Conservation (phyloP, 1,284 basidiomycete genomes). For the Malassezia sp. region DNA sequence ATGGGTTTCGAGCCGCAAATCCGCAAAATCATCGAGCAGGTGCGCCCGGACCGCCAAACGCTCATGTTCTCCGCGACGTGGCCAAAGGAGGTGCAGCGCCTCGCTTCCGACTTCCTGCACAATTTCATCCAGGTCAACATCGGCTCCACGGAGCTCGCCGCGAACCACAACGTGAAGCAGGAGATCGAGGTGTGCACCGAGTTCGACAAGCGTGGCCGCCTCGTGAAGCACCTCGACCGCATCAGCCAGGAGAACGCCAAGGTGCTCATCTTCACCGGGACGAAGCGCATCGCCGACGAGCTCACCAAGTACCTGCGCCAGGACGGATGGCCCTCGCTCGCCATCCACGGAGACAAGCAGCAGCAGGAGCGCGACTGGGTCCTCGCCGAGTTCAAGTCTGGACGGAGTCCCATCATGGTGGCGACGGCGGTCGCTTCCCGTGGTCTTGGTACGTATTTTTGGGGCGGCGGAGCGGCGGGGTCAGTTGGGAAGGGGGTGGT, state of each 20-base stretch:
- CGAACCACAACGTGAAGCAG: slow-evolving; percentile 94
- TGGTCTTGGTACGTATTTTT: slow-evolving; percentile 83
- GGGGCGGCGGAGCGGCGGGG: neutral
- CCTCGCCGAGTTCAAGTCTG: slow-evolving; percentile 91
- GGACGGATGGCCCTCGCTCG: slow-evolving; percentile 88
- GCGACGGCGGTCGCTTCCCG: slow-evolving; percentile 76
- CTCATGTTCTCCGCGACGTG: slow-evolving; percentile 87
- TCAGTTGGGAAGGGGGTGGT: too few relatives aligned
- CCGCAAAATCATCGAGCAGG: slow-evolving; percentile 91
- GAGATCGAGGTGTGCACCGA: slow-evolving; percentile 93
- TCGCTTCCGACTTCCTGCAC: slow-evolving; percentile 87
- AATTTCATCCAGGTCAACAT: slow-evolving; percentile 99
- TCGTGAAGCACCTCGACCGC: slow-evolving; percentile 93
- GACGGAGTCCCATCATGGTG: slow-evolving; percentile 92
- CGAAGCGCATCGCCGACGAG: slow-evolving; percentile 94
- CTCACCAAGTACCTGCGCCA: slow-evolving; percentile 62
- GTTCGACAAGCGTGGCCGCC: slow-evolving; percentile 89
- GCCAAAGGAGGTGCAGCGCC: slow-evolving; percentile 97
- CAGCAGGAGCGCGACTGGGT: slow-evolving; percentile 92
- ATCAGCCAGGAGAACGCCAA: slow-evolving; percentile 95
- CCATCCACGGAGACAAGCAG: slow-evolving; percentile 96
- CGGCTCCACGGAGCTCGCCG: slow-evolving; percentile 93
- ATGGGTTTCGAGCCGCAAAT: slow-evolving; percentile 99
- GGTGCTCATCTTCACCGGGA: slow-evolving; percentile 95
- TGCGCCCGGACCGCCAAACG: slow-evolving; percentile 80